Base-by-base conservation (phyloP, 306 rosid species). In the Psophocarpus tetragonolobus region DNA sequence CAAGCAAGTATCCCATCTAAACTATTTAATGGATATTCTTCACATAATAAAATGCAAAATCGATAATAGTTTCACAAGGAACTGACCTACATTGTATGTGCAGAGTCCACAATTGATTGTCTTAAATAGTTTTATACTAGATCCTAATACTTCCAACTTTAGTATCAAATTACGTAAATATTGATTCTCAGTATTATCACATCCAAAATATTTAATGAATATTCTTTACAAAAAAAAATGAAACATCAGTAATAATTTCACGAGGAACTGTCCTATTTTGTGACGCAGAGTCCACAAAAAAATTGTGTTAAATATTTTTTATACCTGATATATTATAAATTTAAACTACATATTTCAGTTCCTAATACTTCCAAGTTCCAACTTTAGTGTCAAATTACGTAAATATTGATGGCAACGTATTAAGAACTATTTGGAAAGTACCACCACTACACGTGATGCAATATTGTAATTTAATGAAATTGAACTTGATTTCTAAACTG, bases 401-500 rank as follows among this genome's bases (percentile, higher is more conserved):
- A 51, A 62, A 81, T 61, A 39, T 60, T 36, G 29, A 58, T 36
- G 27, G 60, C 17, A 61, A 50, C 4, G 45, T 39, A 58, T 67
- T 12, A 21, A 60, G 68, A 64, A 36, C 47, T 80, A 58, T 15
- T 71, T 39, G 24, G 60, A 58, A 71, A 70, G 62, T 62, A 48
- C 21, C 60, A 65, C 50, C 68, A 64, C n/a, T 36, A 35, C 73
- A 36, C n/a, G n/a, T n/a, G n/a, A n/a, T n/a, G n/a, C n/a, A n/a
- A n/a, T n/a, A n/a, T n/a, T 60, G 76, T 47, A 42, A 72, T 75
- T 63, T 56, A 8, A 50, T 50, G 77, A 24, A 60, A 20, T 47
- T 44, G 56, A 51, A 64, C 77, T 23, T 69, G 63, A 64, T 66
- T 75, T 74, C 76, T 29, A 21, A 73, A 64, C 76, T 53, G 15